These are phyloP conservation scores for Blastocystis sp. DNA, from an alignment of 352 stramenopile genomes.

Conservation along the genomic window DNA sequence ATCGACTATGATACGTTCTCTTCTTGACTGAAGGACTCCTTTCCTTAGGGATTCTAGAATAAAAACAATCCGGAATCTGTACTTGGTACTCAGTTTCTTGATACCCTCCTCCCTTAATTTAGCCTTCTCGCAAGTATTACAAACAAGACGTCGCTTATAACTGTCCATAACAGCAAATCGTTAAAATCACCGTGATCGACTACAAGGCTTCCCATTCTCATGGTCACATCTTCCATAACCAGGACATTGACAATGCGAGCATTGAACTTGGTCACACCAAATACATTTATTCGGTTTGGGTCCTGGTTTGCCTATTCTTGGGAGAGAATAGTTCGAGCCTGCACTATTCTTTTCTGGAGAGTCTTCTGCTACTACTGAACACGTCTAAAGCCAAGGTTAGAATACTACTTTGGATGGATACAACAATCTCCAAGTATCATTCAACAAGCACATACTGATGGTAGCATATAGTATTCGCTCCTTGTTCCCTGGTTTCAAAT, in stretches of 20 bases:
- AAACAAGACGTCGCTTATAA: slow-evolving; percentile 18
- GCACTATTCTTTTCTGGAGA: neutral
- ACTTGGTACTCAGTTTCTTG: neutral
- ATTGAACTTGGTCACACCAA: slow-evolving; percentile 34
- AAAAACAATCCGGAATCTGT: too few relatives aligned
- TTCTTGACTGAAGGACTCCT: too few relatives aligned
- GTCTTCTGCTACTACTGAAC: neutral
- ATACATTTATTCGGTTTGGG: slow-evolving; percentile 35
- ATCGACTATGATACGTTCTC: too few relatives aligned
- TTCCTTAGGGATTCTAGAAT: too few relatives aligned
- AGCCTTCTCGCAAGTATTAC: slow-evolving; percentile 35
- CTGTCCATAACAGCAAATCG: neutral
- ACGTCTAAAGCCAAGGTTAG: neutral
- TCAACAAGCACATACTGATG: neutral
- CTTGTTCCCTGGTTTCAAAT: neutral
- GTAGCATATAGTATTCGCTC: neutral
- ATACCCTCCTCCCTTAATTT: slow-evolving; percentile 1
- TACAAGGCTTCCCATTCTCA: slow-evolving; percentile 34
- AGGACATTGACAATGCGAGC: slow-evolving; percentile 35
- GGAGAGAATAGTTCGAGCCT: neutral
- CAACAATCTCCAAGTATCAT: too few relatives aligned
- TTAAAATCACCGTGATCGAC: neutral
- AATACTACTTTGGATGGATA: too few relatives aligned
- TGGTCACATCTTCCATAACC: slow-evolving; percentile 22
- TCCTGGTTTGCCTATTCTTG: slow-evolving; percentile 5